Evolutionary conservation across 257 asterid species (phyloP), one percentile per base, ranked within the genome.

Genomic region (Penstemon barbatus): DNA sequence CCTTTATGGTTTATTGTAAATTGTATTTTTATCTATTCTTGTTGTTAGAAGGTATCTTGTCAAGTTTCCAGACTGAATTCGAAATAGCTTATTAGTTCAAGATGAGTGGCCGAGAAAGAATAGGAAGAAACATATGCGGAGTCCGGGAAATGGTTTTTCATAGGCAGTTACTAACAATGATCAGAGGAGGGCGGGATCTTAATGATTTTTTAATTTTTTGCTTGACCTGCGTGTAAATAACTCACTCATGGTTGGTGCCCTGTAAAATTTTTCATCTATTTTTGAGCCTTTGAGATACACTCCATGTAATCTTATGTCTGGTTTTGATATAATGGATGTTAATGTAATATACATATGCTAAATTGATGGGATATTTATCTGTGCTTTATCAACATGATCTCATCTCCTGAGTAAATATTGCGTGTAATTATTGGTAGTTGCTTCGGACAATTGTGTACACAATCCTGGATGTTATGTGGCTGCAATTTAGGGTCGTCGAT

Each of bases 1-100:
- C 77, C 83, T 78, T 74, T 70, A 25, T 52, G 62, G 72, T 55
- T 45, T 57, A 48, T 72, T 76, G 74, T 80, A 67, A 18, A 82
- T 71, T 65, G 50, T 12, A 59, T 10, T 37, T 42, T 66, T 60
- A 58, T 55, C 56, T 13, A 25, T 51, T 45, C 33, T 25, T 25
- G 33, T 25, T 25, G 2, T 25, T 25, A 25, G 33, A 46, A 48
- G n/a, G 56, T 68, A 73, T 54, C 50, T 53, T 57, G 57, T 44
- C 43, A 41, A 70, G 71, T 41, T 81, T 8, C 36, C 7, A 9
- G 4, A 3, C 33, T 56, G n/a, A 74, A 60, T 54, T 13, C 18
- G 52, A 71, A 74, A 60, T n/a, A 70, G 63, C 46, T 13, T 41
- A 67, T 43, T 73, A 73, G 65, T 68, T 44, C 56, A 36, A 60